A percentile compares a stretch with the other conserved stretches of the same genome.
These are phyloP conservation scores for Pyrenophora tritici-repentis DNA, from an alignment of 2,329 filamentous ascomycete genomes.

Conservation along the genomic window DNA sequence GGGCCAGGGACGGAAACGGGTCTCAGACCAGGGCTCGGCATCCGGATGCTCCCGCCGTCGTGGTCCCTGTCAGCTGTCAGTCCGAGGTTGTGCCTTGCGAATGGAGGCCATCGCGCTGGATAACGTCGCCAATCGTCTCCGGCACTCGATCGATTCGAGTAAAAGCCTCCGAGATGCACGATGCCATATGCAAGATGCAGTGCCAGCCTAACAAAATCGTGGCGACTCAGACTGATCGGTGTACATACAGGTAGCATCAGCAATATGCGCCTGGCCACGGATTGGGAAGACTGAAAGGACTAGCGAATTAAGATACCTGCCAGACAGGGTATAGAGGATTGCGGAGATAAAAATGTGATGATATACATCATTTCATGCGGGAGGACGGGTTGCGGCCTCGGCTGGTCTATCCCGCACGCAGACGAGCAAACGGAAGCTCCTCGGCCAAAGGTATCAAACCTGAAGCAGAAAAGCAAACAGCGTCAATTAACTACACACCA, in stretches of 20 bases:
- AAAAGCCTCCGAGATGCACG: neutral
- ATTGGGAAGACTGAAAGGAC: constrained; percentile 2
- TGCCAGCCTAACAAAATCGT: neutral
- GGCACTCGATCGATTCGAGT: neutral
- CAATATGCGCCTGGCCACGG: constrained; percentile 3
- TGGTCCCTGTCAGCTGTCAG: constrained; percentile 6
- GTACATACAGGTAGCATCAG: neutral
- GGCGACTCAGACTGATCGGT: neutral
- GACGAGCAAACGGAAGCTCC: neutral
- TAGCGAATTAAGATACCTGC: neutral
- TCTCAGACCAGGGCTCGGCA: neutral
- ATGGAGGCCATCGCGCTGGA: neutral
- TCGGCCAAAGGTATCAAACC: neutral
- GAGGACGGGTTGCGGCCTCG: too few species aligned
- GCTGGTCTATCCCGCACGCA: too few species aligned
- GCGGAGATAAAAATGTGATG: constrained; percentile 3
- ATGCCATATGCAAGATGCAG: neutral
- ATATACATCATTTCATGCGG: too few species aligned
- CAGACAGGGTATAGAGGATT: neutral
- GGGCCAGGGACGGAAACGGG: constrained; percentile 1
- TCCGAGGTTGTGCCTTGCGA: neutral
- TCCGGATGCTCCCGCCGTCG: constrained; percentile 7
- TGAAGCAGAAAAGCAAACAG: constrained; percentile 1
- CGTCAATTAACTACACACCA: too few species aligned
- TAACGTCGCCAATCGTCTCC: constrained; percentile 1